Percentiles rank a stretch among this genome's conserved stretches.
Conservation (phyloP, 345 rosid genomes). For the Corchorus olitorius region DNA sequence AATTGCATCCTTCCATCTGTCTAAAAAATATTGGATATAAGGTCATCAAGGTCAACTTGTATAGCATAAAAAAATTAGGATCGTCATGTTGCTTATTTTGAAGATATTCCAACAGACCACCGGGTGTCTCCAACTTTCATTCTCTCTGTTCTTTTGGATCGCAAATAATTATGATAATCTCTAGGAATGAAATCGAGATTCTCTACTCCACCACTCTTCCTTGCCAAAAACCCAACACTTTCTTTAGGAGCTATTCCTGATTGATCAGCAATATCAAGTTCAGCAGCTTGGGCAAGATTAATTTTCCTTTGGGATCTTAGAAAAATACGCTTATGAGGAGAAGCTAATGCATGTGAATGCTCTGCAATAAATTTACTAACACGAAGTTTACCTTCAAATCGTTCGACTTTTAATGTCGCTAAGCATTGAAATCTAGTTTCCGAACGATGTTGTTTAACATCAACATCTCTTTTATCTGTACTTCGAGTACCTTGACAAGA, state of each 20-base stretch:
- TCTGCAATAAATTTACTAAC: background rate
- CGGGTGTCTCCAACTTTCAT: background rate
- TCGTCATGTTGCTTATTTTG: background rate
- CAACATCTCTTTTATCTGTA: background rate
- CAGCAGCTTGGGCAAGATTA: background rate
- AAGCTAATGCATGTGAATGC: background rate
- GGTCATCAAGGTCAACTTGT: conserved; percentile 1
- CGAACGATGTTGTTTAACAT: too few relatives aligned
- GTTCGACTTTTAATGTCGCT: background rate
- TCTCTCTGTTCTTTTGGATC: background rate
- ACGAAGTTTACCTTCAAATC: background rate
- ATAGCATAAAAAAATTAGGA: background rate
- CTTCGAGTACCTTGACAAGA: conserved; percentile 1
- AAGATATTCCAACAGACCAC: background rate
- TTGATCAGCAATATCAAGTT: background rate
- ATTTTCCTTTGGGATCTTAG: background rate
- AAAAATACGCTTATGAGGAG: background rate
- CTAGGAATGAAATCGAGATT: too few relatives aligned
- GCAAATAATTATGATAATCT: background rate
- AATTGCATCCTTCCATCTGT: background rate
- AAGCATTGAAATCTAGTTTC: background rate
- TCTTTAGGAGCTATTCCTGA: background rate
- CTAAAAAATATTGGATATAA: background rate
- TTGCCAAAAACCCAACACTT: too few relatives aligned
- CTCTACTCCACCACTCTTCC: too few relatives aligned